Conservation (phyloP, 768 basidiomycete genomes). For the Hirschioporus abietinus region DNA sequence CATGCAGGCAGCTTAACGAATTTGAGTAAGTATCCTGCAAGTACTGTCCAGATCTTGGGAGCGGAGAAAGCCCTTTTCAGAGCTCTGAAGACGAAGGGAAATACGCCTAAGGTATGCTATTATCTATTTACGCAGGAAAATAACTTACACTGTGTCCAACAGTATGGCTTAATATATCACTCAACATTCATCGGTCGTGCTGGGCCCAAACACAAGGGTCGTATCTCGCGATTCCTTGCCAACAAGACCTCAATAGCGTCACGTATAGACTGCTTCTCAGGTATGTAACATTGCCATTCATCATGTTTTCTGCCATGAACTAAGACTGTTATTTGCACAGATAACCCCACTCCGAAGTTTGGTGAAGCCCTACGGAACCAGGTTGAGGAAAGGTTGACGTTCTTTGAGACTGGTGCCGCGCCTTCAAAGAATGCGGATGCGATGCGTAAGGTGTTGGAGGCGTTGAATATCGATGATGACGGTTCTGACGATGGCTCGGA, state of each 20-base stretch:
- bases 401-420: constrained; percentile 89
- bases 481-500: constrained; percentile 46
- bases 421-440: constrained; percentile 90
- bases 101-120: constrained; percentile 81
- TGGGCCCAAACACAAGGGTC: constrained; percentile 90
- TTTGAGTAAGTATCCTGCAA: constrained; percentile 95
- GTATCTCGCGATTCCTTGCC: constrained; percentile 97
- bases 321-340: constrained; percentile 27
- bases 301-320: neutral
- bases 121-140: constrained; percentile 3
- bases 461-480: constrained; percentile 63
- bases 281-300: constrained; percentile 37
- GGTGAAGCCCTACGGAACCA: constrained; percentile 91
- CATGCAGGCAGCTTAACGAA: constrained; percentile 97
- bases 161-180: constrained; percentile 98
- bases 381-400: constrained; percentile 91
- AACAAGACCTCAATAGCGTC: constrained; percentile 99
- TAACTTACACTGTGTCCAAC: constrained; percentile 9
- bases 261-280: constrained; percentile 91
- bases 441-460: constrained; percentile 84
- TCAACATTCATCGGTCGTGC: constrained; percentile 96
- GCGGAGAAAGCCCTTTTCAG: constrained; percentile 98
- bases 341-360: constrained; percentile 84
- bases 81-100: constrained; percentile 97
- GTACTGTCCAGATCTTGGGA: constrained; percentile 96